Evolutionary conservation across 495 filamentous ascomycete species (phyloP), one percentile per base, ranked within the genome.

Genomic region (Podospora appendiculata): DNA sequence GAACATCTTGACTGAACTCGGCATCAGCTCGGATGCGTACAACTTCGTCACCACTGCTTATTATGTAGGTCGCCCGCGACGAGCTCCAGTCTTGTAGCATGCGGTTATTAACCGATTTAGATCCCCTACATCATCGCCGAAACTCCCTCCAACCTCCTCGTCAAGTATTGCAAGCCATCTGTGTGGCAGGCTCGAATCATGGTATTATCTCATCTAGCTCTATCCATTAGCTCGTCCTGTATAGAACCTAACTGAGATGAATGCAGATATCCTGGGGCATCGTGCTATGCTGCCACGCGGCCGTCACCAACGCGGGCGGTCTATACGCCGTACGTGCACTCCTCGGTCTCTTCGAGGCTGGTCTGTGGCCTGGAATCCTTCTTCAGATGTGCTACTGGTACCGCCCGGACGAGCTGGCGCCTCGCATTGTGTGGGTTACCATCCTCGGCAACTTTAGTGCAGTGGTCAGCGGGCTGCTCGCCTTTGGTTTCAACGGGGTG

Each of bases 91-190:
- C 17, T 32, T 33, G 18, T n/a, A n/a, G 18, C 25, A 8, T 25
- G 32, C 4, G 4, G 8, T 47, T 11, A 35, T 47, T 11, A 35
- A 25, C 19, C 0, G n/a, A 12, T 1, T 12, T 6, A 47, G 45
- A 61, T 74, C 41, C 73, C 73, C 9, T 76, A 76, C 48, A 75
- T 76, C 45, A 19, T 76, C 2, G 57, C 62, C 13, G 72, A 75
- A 58, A 69, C 71, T 4, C 73, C 72, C 3, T 71, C 70, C 8
- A 74, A 73, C 42, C 56, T 74, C 1, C 39, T 73, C 6, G 53
- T 74, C 4, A 72, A 73, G 54, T 53, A 55, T 19, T 65, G 70
- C 45, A 63, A 56, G 0, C 71, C 70, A 4, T 72, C 69, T 2
- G 55, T 60, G 12, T 74, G 70, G 69, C 69, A 67, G 46, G 54